A percentile compares a stretch with the other conserved stretches of the same genome.
phyloP scores from a whole-genome alignment of 257 asterid species.

The Plectranthus barbatus region DNA sequence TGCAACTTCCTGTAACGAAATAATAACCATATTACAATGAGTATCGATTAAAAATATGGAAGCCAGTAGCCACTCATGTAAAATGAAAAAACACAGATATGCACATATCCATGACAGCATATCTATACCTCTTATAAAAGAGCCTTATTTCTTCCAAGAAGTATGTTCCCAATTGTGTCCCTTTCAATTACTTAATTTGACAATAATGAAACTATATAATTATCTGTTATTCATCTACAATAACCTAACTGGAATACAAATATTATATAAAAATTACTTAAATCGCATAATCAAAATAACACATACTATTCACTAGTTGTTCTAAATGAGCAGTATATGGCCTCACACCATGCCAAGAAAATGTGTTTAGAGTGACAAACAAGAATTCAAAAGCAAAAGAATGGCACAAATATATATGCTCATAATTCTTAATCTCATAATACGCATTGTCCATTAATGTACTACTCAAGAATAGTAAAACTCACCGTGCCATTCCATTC shows the following conservation, averaged over 20 bases:
- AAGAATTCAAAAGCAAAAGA: not conserved
- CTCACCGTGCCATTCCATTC: slow-evolving; percentile 99
- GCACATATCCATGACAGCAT: too few species aligned
- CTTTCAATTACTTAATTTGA: too few species aligned
- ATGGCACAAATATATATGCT: not conserved
- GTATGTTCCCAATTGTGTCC: too few species aligned
- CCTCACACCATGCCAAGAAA: not conserved
- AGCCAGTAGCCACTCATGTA: not conserved
- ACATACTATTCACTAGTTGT: not conserved
- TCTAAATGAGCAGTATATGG: not conserved
- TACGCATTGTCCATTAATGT: not conserved
- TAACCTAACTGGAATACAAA: too few species aligned
- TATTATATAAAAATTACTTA: too few species aligned
- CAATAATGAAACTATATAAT: too few species aligned
- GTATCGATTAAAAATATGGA: not conserved
- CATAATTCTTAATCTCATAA: not conserved
- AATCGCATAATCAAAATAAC: too few species aligned
- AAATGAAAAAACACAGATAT: not conserved
- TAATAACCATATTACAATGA: not conserved
- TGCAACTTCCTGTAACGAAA: slow-evolving; percentile 80
- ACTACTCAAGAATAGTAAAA: slow-evolving; percentile 13
- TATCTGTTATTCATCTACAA: too few species aligned
- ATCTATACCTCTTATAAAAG: too few species aligned
- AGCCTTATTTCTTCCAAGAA: too few species aligned
- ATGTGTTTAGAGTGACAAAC: not conserved